Evolutionary conservation across 805 yeast genomes (phyloP).

Genomic region (Wickerhamomyces sydowiorum): DNA sequence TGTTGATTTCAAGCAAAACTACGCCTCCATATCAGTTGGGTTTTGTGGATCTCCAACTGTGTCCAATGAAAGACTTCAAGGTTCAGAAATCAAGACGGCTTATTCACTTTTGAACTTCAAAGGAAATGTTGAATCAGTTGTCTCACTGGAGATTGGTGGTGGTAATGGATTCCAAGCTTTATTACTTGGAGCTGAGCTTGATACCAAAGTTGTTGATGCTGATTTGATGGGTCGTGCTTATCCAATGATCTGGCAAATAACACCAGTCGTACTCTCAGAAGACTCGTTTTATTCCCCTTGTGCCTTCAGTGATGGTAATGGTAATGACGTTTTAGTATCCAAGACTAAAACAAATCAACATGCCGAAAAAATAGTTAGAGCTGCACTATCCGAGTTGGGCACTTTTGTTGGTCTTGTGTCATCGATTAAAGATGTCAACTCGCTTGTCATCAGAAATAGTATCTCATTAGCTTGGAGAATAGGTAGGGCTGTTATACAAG

Average conservation of each 20-base stretch:
- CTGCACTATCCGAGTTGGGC: constrained; percentile 38
- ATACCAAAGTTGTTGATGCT: constrained; percentile 28
- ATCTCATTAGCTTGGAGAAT: constrained; percentile 42
- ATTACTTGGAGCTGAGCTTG: constrained; percentile 22
- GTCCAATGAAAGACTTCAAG: constrained; percentile 35
- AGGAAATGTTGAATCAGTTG: constrained; percentile 27
- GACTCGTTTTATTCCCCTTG: constrained; percentile 20
- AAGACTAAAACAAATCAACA: constrained; percentile 26
- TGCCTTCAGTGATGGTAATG: constrained; percentile 37
- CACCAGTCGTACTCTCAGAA: constrained; percentile 26
- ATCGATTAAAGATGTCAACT: constrained; percentile 26
- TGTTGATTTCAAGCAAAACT: constrained; percentile 22
- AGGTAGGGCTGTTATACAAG: constrained; percentile 36
- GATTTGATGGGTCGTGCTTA: constrained; percentile 46
- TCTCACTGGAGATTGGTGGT: constrained; percentile 39
- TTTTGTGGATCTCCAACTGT: constrained; percentile 45
- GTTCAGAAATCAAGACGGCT: constrained; percentile 31
- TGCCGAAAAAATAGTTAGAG: constrained; percentile 33
- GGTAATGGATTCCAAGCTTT: constrained; percentile 34
- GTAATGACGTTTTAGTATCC: constrained; percentile 30
- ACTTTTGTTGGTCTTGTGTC: constrained; percentile 32
- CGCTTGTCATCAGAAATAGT: constrained; percentile 28
- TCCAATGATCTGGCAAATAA: constrained; percentile 38
- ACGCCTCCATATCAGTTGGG: constrained; percentile 27
- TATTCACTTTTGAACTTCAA: constrained; percentile 22